Percentiles rank a stretch among this genome's conserved stretches.
Evolutionary conservation across 2,329 filamentous ascomycete genomes (phyloP).

Genomic region (Monilinia aucupariae): DNA sequence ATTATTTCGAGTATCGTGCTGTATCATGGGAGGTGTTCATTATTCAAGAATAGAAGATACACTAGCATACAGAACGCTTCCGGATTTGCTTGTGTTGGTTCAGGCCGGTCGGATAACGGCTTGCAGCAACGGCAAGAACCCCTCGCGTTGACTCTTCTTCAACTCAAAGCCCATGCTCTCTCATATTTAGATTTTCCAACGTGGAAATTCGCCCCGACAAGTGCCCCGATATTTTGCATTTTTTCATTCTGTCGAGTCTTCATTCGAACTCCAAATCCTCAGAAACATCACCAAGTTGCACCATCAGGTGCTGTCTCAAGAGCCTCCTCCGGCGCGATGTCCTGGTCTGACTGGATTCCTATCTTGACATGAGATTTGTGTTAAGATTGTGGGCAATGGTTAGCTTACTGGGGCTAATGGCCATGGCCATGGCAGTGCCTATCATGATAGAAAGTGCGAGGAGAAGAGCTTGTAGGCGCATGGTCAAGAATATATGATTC

Average conservation of each 20-base stretch:
- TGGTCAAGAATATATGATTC: neutral
- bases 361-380: neutral
- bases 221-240: neutral
- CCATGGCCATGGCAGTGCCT: neutral
- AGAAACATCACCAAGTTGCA: neutral
- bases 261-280: neutral
- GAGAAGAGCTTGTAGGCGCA: neutral
- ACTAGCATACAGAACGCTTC: neutral
- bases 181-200: too few relatives aligned
- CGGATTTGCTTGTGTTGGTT: neutral
- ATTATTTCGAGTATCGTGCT: neutral
- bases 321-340: neutral
- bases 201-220: neutral
- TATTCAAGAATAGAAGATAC: neutral
- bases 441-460: neutral
- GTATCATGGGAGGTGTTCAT: neutral
- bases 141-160: too few relatives aligned
- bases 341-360: neutral
- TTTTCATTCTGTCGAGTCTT: neutral
- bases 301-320: neutral
- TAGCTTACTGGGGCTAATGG: neutral
- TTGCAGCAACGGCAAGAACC: neutral
- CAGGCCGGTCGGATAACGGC: neutral
- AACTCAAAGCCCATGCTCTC: neutral
- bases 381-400: neutral